phyloP scores from a whole-genome alignment of 192 early-diverging fungal species.

The Backusella tarrabulga region DNA sequence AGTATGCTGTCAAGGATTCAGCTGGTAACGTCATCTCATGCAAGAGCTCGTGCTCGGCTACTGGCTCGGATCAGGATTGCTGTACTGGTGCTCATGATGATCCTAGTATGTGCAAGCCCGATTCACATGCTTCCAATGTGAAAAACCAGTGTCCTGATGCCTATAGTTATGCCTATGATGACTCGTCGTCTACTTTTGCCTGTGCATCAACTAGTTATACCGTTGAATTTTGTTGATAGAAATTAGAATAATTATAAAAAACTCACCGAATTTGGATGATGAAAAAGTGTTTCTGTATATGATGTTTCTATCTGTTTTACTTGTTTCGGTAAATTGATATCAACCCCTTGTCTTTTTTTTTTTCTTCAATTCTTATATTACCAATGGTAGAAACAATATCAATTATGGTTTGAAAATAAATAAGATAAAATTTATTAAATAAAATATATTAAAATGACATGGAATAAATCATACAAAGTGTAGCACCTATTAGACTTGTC shows the following conservation, averaged over 20 bases:
- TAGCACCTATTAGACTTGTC: neutral
- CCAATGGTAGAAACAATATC: neutral
- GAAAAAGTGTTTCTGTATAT: neutral
- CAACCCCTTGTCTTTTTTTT: neutral
- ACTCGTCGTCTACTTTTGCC: slow-evolving; percentile 28
- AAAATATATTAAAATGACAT: neutral
- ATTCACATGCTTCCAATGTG: neutral
- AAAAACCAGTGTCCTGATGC: slow-evolving; percentile 24
- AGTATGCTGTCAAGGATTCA: slow-evolving; percentile 14
- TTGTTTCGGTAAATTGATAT: neutral
- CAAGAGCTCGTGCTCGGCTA: slow-evolving; percentile 23
- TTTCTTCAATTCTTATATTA: neutral
- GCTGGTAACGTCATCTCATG: slow-evolving; percentile 24
- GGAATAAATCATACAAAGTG: neutral
- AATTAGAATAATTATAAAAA: neutral
- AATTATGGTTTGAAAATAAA: neutral
- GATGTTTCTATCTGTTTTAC: neutral
- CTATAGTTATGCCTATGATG: slow-evolving; percentile 38
- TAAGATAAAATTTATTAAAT: neutral
- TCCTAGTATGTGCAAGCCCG: slow-evolving; percentile 9
- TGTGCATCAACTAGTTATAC: slow-evolving; percentile 6
- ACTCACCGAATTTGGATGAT: neutral
- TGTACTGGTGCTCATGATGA: slow-evolving; percentile 20
- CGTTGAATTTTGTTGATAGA: slow-evolving; percentile 15
- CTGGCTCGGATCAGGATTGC: slow-evolving; percentile 18